phyloP scores from a whole-genome alignment of 1,284 basidiomycete species.

The Ganoderma lingzhi region DNA sequence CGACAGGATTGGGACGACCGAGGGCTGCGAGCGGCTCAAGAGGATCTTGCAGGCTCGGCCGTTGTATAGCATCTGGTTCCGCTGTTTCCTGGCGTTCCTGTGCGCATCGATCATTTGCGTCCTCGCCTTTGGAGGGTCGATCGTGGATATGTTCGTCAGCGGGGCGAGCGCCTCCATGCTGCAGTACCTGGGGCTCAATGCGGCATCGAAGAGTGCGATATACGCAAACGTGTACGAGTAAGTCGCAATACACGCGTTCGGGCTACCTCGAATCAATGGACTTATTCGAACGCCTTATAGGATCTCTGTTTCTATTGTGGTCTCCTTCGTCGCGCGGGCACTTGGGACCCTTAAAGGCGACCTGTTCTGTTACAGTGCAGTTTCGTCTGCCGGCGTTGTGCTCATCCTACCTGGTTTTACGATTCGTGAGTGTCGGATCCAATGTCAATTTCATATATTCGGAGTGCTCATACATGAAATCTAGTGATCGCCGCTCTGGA shows the following conservation, averaged over 20 bases:
- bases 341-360: conserved; percentile 73
- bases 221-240: conserved; percentile 93
- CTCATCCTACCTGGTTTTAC: conserved; percentile 84
- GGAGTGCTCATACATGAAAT: not conserved
- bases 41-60: conserved; percentile 67
- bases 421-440: conserved; percentile 56
- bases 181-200: conserved; percentile 79
- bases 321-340: conserved; percentile 81
- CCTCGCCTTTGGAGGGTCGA: conserved; percentile 83
- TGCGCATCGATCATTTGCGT: conserved; percentile 82
- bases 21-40: conserved; percentile 68
- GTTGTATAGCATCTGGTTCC: conserved; percentile 65
- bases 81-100: conserved; percentile 77
- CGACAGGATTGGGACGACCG: conserved; percentile 72
- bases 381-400: conserved; percentile 84
- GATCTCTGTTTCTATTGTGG: conserved; percentile 83
- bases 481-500: conserved; percentile 85
- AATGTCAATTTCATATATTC: not conserved
- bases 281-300: conserved; percentile 46
- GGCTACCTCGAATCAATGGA: conserved; percentile 1
- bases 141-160: conserved; percentile 84
- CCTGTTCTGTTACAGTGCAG: conserved; percentile 84
- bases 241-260: conserved; percentile 40
- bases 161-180: conserved; percentile 75
- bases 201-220: conserved; percentile 81